Evolutionary conservation across 2,329 filamentous ascomycete genomes (phyloP).

Genomic region (Didymella sp.): DNA sequence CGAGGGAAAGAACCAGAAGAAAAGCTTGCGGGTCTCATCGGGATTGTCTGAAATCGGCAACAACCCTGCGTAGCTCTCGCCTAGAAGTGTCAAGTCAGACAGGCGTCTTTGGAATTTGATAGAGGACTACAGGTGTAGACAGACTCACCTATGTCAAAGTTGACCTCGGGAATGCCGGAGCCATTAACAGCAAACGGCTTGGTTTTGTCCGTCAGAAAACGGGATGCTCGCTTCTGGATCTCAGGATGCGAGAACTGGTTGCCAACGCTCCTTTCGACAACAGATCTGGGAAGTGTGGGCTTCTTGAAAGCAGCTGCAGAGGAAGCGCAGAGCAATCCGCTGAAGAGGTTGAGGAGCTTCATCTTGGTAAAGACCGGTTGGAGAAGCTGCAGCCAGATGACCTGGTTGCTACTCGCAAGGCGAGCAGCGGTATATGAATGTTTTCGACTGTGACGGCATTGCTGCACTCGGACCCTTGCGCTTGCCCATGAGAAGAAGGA

Average conservation of each 20-base stretch:
- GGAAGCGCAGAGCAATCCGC: constrained; percentile 40
- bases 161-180: constrained; percentile 68
- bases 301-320: constrained; percentile 40
- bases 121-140: not conserved
- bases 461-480: constrained; percentile 11
- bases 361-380: constrained; percentile 31
- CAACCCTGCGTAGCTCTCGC: constrained; percentile 54
- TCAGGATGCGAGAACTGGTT: constrained; percentile 43
- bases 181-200: constrained; percentile 68
- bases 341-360: constrained; percentile 41
- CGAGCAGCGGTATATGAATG: constrained; percentile 29
- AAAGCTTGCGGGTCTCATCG: constrained; percentile 62
- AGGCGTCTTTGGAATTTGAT: not conserved
- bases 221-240: constrained; percentile 44
- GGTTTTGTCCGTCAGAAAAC: constrained; percentile 44
- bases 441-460: constrained; percentile 21
- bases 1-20: constrained; percentile 71
- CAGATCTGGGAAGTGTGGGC: constrained; percentile 34
- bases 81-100: not conserved
- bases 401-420: not conserved
- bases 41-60: constrained; percentile 62
- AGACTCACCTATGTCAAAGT: constrained; percentile 69
- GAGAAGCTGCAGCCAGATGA: constrained; percentile 12
- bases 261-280: constrained; percentile 37
- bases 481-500: constrained; percentile 32